phyloP scores from a whole-genome alignment of 1,284 basidiomycete genomes.

The Cutaneotrichosporon sp. region DNA sequence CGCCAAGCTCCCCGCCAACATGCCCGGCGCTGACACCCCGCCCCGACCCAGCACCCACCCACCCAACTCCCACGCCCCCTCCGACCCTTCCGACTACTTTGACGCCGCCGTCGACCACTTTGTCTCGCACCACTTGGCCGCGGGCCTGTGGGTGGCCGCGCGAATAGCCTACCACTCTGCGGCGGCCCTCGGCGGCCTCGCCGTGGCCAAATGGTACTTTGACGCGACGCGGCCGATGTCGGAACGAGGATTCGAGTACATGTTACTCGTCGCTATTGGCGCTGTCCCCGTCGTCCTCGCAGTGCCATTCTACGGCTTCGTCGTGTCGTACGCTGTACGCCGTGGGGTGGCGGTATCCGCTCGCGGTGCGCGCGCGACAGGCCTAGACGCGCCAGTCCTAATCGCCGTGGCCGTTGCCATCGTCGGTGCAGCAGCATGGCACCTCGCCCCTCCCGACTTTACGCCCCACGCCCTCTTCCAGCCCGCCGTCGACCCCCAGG shows the following conservation, averaged over 20 bases:
- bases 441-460: background rate
- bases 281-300: background rate
- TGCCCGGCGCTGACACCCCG: too few relatives aligned
- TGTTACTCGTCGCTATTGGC: background rate
- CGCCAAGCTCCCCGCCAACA: too few relatives aligned
- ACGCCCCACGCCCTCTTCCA: background rate
- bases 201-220: conserved; percentile 3
- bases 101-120: conserved; percentile 1
- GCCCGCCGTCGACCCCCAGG: background rate
- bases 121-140: background rate
- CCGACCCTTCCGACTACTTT: conserved; percentile 2
- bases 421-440: background rate
- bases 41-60: too few relatives aligned
- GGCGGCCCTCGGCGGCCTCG: background rate
- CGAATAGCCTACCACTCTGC: background rate
- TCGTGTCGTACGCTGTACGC: background rate
- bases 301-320: background rate
- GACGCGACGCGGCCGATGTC: background rate
- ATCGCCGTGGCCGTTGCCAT: background rate
- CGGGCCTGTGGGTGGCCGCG: background rate
- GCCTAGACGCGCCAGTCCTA: background rate
- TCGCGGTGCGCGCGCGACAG: background rate
- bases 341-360: background rate
- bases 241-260: background rate
- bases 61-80: too few relatives aligned